A percentile compares a stretch with the other conserved stretches of the same genome.
Conservation (phyloP, 2,329 filamentous ascomycete genomes). For the Hymenotorrendiella dingleyae region DNA sequence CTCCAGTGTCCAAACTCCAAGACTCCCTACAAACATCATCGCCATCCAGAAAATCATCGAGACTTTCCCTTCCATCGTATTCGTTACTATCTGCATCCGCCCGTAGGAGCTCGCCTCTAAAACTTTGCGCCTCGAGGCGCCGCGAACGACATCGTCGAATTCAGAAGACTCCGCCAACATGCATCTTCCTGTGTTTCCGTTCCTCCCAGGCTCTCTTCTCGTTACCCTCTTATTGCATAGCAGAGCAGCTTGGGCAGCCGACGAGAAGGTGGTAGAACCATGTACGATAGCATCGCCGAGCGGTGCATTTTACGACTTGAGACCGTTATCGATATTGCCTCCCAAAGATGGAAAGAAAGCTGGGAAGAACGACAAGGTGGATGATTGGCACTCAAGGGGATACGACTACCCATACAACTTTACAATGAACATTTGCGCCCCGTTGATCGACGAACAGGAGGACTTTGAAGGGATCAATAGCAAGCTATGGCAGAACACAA, state of each 20-base stretch:
- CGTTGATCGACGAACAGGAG: conserved; percentile 62
- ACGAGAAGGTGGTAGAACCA: conserved; percentile 24
- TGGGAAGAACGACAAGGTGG: conserved; percentile 48
- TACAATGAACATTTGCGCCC: conserved; percentile 73
- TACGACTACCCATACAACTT: conserved; percentile 78
- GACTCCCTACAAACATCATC: no score
- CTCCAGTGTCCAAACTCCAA: no score
- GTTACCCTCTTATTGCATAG: conserved; percentile 23
- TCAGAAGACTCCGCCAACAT: conserved; percentile 16
- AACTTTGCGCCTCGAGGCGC: conserved; percentile 22
- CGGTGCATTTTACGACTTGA: conserved; percentile 30
- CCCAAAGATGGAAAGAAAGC: conserved; percentile 32
- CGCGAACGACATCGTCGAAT: conserved; percentile 4
- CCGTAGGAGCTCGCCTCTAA: no score
- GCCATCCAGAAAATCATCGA: neutral
- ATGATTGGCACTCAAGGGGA: conserved; percentile 60
- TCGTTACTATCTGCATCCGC: no score
- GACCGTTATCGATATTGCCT: conserved; percentile 25
- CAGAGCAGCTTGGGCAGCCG: conserved; percentile 20
- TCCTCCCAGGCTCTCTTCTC: conserved; percentile 21
- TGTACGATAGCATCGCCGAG: conserved; percentile 28
- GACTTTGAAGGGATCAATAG: conserved; percentile 60
- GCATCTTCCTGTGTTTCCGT: conserved; percentile 24
- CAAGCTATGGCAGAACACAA: conserved; percentile 63
- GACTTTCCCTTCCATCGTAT: no score